phyloP scores from a whole-genome alignment of 192 early-diverging fungal species.

The Umbelopsis sp. region DNA sequence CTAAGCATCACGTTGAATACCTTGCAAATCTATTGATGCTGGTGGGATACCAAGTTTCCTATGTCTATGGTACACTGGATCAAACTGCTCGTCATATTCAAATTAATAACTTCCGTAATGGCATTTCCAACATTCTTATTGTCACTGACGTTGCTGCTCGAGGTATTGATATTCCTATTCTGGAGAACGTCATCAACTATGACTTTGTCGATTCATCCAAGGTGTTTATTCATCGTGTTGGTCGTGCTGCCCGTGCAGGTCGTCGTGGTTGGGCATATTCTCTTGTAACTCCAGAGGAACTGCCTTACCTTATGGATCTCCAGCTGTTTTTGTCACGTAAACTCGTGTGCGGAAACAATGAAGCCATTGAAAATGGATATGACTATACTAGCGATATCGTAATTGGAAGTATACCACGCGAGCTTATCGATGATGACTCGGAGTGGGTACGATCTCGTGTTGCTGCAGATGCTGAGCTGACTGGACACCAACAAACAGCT shows the following conservation, averaged over 20 bases:
- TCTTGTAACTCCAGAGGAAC: conserved; percentile 83
- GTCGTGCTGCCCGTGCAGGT: conserved; percentile 95
- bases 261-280: conserved; percentile 91
- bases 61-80: conserved; percentile 94
- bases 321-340: conserved; percentile 89
- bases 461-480: conserved; percentile 61
- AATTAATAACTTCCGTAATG: conserved; percentile 81
- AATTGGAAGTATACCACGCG: conserved; percentile 74
- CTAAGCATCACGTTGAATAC: conserved; percentile 99
- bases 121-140: conserved; percentile 77
- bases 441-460: conserved; percentile 74
- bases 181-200: conserved; percentile 98
- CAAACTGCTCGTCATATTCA: conserved; percentile 89
- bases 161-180: conserved; percentile 97
- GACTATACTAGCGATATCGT: conserved; percentile 82
- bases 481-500: conserved; percentile 64
- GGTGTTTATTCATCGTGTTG: conserved; percentile 96
- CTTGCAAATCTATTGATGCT: conserved; percentile 69
- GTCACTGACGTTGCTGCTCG: conserved; percentile 99
- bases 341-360: conserved; percentile 40
- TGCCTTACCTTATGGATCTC: conserved; percentile 92
- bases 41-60: conserved; percentile 77
- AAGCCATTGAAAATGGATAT: conserved; percentile 29
- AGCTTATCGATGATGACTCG: conserved; percentile 66
- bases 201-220: conserved; percentile 93